Evolutionary conservation across 352 stramenopile species (phyloP), one percentile per base, ranked within the genome.

Genomic region (Globisporangium perplexum): DNA sequence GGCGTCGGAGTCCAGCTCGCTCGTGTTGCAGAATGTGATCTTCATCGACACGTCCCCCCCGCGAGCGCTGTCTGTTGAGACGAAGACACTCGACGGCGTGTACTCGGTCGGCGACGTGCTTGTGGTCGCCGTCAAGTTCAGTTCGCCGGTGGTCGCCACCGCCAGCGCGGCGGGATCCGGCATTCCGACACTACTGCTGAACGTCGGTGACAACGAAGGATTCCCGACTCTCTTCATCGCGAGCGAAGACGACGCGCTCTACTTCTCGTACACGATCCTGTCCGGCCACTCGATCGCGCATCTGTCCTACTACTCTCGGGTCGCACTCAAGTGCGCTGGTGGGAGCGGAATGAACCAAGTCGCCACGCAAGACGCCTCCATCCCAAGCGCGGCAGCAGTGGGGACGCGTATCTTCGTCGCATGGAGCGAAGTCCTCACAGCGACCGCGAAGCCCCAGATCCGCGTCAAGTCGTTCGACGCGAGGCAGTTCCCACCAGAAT

Each of bases 61-160:
- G 23, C 51, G 66, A 7, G 72, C 79, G 7, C 12, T 66, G 4
- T 55, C 44, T 3, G 76, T 90, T 3, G 61, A 63, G 1, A 84
- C 68, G 8, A 66, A 65, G 49, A 58, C 50, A 0, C 62, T 72
- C 18, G 67, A 83, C 14, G 64, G 67, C 30, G 44, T 72, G 22
- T 71, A 87, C 50, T 82, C 75, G 0, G 65, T 78, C 30, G 82
- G 79, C 4, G 78, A 90, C 47, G 62, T 54, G 1, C 53, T 92
- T 28, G 39, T 69, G 0, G 18, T 87, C 0, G 62, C 31, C 3
- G 67, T 84, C 4, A 63, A 31, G 17, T 80, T 92, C 41, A 72
- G 69, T 30, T 59, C 45, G 0, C 50, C 69, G 0, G 57, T 92
- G 4, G 49, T 60, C 1, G 62, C 83, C n/a, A 47, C 62, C 3